phyloP scores from a whole-genome alignment of 2,329 filamentous ascomycete species.

The Epichloe elymi region DNA sequence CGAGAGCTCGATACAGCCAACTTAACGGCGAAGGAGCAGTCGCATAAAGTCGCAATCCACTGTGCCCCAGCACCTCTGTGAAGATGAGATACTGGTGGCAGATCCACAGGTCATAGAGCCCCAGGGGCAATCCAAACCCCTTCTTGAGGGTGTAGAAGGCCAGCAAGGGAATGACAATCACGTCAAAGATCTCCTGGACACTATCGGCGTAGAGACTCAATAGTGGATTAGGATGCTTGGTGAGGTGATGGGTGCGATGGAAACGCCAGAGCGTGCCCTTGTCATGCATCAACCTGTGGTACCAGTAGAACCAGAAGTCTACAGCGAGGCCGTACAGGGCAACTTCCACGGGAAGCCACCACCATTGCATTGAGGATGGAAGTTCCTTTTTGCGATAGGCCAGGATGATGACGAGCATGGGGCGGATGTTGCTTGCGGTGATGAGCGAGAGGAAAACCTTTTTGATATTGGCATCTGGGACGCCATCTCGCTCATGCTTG shows the following conservation, averaged over 20 bases:
- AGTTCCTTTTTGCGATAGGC: slow-evolving; percentile 10
- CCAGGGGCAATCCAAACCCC: slow-evolving; percentile 26
- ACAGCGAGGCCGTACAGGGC: slow-evolving; percentile 3
- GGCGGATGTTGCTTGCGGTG: slow-evolving; percentile 8
- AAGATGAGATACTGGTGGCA: slow-evolving; percentile 30
- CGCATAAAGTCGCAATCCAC: slow-evolving; percentile 23
- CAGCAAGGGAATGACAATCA: slow-evolving; percentile 26
- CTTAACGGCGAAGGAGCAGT: slow-evolving; percentile 21
- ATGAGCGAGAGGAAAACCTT: slow-evolving; percentile 11
- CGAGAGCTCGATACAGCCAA: slow-evolving; percentile 19
- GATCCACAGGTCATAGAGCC: slow-evolving; percentile 34
- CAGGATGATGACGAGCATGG: slow-evolving; percentile 13
- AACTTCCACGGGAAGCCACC: slow-evolving; percentile 16
- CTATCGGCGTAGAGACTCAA: slow-evolving; percentile 27
- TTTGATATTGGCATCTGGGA: slow-evolving; percentile 18
- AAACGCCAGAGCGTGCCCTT: slow-evolving; percentile 21
- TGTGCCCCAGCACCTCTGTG: slow-evolving; percentile 25
- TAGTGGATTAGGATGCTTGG: slow-evolving; percentile 8
- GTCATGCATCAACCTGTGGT: slow-evolving; percentile 25
- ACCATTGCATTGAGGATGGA: slow-evolving; percentile 10
- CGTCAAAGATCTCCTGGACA: slow-evolving; percentile 29
- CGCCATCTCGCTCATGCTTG: slow-evolving; percentile 20
- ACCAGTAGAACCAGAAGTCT: slow-evolving; percentile 7
- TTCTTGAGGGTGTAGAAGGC: slow-evolving; percentile 22
- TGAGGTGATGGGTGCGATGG: slow-evolving; percentile 31